Percentiles rank a stretch among this genome's conserved stretches.
phyloP scores from a whole-genome alignment of 176 grass and related monocot genomes.

The Saccharum officinarum region DNA sequence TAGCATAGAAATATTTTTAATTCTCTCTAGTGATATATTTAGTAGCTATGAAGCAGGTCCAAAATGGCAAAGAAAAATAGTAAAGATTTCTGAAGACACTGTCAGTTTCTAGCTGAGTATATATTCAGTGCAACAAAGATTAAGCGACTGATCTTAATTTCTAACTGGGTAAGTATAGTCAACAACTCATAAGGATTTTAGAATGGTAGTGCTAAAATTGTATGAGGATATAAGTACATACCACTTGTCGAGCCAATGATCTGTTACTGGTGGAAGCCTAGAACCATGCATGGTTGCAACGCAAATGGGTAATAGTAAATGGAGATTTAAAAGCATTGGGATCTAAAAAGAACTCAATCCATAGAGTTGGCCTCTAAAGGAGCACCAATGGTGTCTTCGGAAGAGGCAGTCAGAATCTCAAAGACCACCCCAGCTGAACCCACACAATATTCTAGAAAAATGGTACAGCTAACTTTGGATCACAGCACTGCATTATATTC shows the following conservation, averaged over 20 bases:
- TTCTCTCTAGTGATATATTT: neutral
- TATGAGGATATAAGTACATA: neutral
- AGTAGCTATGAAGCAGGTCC: conserved; percentile 3
- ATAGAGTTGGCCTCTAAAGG: conserved; percentile 11
- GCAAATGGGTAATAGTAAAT: conserved; percentile 34
- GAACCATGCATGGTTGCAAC: neutral
- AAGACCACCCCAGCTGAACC: conserved; percentile 31
- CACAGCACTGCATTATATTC: conserved; percentile 12
- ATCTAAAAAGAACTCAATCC: conserved; percentile 56
- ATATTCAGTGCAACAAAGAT: neutral
- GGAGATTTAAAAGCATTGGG: conserved; percentile 54
- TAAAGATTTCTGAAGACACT: neutral
- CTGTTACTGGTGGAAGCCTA: neutral
- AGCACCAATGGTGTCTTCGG: conserved; percentile 28
- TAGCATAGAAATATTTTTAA: neutral
- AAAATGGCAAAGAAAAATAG: conserved; percentile 15
- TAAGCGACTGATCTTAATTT: neutral
- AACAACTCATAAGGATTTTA: neutral
- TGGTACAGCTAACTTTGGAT: conserved; percentile 50
- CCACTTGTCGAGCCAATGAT: neutral
- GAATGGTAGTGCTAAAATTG: neutral
- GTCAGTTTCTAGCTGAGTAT: conserved; percentile 10
- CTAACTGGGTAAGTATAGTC: neutral
- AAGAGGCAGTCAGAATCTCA: conserved; percentile 37
- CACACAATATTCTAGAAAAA: conserved; percentile 30